Percentiles rank a stretch among this genome's conserved stretches.
Evolutionary conservation across 495 filamentous ascomycete genomes (phyloP).

Genomic region (Penicillium subrubescens): DNA sequence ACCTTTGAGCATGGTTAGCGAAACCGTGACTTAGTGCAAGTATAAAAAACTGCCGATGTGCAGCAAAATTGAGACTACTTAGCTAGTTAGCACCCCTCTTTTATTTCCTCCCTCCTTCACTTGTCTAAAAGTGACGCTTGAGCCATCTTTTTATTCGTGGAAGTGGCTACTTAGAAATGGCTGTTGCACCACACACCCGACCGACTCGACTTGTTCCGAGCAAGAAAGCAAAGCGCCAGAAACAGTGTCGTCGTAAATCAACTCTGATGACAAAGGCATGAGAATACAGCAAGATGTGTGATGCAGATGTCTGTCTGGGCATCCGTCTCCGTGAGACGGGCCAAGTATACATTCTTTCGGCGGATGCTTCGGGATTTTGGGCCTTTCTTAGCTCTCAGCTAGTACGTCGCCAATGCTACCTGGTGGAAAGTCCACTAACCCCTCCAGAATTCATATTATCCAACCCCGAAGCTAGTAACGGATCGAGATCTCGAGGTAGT

Average conservation of each 20-base stretch:
- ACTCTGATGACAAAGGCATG: neutral
- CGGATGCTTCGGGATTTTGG: too few relatives aligned
- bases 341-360: too few relatives aligned
- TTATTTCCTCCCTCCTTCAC: neutral
- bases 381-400: neutral
- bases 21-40: neutral
- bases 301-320: slow-evolving; percentile 19
- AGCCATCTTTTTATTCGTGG: neutral
- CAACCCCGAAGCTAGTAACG: neutral
- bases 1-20: neutral
- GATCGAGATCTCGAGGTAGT: neutral
- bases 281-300: slow-evolving; percentile 11
- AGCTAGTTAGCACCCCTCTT: neutral
- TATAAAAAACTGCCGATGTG: neutral
- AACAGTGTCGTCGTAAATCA: too few relatives aligned
- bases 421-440: neutral
- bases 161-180: too few relatives aligned
- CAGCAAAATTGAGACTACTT: neutral
- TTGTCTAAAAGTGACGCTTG: neutral
- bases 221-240: too few relatives aligned
- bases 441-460: neutral
- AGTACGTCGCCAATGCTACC: neutral
- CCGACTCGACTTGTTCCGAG: too few relatives aligned
- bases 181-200: too few relatives aligned
- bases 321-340: too few relatives aligned